phyloP scores from a whole-genome alignment of 208 protist species.

The Trypanosoma melophagium region DNA sequence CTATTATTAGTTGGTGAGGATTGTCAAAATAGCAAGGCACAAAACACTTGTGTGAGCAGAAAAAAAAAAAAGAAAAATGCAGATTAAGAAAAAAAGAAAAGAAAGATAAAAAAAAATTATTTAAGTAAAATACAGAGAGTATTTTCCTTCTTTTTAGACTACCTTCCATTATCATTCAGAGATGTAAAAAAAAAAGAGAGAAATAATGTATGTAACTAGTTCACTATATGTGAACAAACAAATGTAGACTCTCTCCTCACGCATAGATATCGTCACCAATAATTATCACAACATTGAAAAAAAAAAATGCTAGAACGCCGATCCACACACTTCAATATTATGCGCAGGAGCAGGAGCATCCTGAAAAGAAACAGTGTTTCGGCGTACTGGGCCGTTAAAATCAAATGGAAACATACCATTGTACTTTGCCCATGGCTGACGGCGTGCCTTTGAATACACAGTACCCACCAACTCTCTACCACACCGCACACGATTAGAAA shows the following conservation, averaged over 20 bases:
- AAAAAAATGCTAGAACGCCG: conserved; percentile 22
- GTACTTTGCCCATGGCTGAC: conserved; percentile 84
- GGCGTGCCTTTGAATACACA: conserved; percentile 69
- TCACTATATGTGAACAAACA: conserved; percentile 2
- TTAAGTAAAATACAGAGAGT: too few relatives aligned
- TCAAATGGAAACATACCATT: conserved; percentile 82
- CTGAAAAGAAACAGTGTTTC: conserved; percentile 43
- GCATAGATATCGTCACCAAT: background rate
- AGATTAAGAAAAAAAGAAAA: background rate
- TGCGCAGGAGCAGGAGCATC: conserved; percentile 49
- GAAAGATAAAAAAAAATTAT: too few relatives aligned
- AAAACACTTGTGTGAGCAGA: background rate
- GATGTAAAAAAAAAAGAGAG: background rate
- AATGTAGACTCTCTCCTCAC: background rate
- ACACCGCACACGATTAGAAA: conserved; percentile 56
- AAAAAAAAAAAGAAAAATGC: conserved; percentile 11
- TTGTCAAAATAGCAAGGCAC: background rate
- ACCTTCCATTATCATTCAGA: too few relatives aligned
- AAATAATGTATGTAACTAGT: conserved; percentile 11
- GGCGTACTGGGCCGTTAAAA: conserved; percentile 63
- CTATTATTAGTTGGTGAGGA: too few relatives aligned
- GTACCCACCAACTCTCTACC: conserved; percentile 76
- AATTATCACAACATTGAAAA: conserved; percentile 24
- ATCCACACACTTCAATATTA: conserved; percentile 10
- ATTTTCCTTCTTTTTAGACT: too few relatives aligned